Percentiles rank a stretch among this genome's conserved stretches.
Evolutionary conservation across 2,329 filamentous ascomycete genomes (phyloP).

Genomic region (Venturiaceae sp.): DNA sequence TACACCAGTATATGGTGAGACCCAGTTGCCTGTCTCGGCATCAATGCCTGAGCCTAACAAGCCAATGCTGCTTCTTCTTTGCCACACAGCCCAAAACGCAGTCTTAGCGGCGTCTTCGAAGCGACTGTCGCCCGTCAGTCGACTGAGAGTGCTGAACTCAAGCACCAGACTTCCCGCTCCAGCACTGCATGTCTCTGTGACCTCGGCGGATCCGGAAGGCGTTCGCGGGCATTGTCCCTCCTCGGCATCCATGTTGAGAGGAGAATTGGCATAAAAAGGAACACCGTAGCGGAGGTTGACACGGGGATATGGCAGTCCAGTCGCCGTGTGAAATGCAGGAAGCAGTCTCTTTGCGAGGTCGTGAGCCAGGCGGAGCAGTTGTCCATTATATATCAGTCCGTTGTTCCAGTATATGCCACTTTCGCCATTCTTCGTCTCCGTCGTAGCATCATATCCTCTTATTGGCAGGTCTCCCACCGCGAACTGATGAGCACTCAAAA

Average conservation of each 20-base stretch:
- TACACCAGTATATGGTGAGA: constrained; percentile 68
- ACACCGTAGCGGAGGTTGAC: constrained; percentile 88
- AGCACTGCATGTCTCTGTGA: constrained; percentile 93
- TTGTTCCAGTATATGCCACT: constrained; percentile 59
- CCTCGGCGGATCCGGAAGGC: constrained; percentile 48
- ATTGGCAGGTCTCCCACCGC: constrained; percentile 87
- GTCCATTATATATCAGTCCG: constrained; percentile 76
- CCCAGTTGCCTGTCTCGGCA: constrained; percentile 83
- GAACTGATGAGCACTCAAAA: constrained; percentile 89
- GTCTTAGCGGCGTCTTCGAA: constrained; percentile 86
- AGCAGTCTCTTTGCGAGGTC: constrained; percentile 78
- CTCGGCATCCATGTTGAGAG: constrained; percentile 52
- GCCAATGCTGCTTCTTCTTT: constrained; percentile 71
- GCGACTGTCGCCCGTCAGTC: constrained; percentile 74
- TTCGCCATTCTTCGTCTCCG: constrained; percentile 21
- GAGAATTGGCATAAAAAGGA: constrained; percentile 84
- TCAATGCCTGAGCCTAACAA: constrained; percentile 88
- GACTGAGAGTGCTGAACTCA: constrained; percentile 84
- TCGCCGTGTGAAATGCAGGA: constrained; percentile 84
- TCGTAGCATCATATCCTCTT: constrained; percentile 55
- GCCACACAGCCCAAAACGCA: constrained; percentile 97
- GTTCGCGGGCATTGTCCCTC: constrained; percentile 36
- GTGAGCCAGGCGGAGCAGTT: constrained; percentile 77
- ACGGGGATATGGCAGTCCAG: constrained; percentile 86
- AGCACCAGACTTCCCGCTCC: constrained; percentile 92